Evolutionary conservation across 148 eudicot genomes (phyloP).

Genomic region (Camellia sinensis): DNA sequence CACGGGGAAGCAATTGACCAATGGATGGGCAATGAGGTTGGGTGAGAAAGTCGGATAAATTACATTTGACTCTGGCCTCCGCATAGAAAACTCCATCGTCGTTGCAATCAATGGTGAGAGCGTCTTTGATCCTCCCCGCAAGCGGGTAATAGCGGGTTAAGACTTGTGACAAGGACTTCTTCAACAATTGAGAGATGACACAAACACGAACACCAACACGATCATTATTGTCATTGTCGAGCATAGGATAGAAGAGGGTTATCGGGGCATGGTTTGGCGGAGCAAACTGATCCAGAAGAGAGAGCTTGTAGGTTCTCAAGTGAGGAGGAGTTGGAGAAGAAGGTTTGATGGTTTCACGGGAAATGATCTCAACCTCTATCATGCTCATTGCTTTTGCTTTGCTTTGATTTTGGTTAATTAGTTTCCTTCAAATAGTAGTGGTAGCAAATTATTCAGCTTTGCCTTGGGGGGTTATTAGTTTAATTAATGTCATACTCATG

Average conservation of each 20-base stretch:
- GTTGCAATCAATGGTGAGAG: conserved; percentile 28
- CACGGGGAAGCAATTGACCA: background rate
- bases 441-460: no score
- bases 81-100: conserved; percentile 19
- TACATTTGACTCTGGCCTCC: conserved; percentile 7
- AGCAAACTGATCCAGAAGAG: conserved; percentile 35
- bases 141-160: conserved; percentile 36
- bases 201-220: no score
- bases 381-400: background rate
- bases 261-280: conserved; percentile 31
- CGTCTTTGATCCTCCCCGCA: conserved; percentile 28
- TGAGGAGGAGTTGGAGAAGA: conserved; percentile 38
- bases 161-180: conserved; percentile 27
- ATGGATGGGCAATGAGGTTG: background rate
- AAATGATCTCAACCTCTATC: conserved; percentile 6
- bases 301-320: conserved; percentile 26
- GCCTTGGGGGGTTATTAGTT: no score
- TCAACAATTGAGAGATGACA: background rate
- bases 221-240: no score
- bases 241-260: conserved; percentile 7
- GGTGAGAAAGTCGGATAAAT: background rate
- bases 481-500: no score
- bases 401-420: background rate
- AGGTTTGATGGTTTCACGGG: conserved; percentile 37
- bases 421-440: no score